These are phyloP conservation scores for Rhizopogon salebrosus DNA, from an alignment of 768 basidiomycete genomes.

Conservation along the genomic window DNA sequence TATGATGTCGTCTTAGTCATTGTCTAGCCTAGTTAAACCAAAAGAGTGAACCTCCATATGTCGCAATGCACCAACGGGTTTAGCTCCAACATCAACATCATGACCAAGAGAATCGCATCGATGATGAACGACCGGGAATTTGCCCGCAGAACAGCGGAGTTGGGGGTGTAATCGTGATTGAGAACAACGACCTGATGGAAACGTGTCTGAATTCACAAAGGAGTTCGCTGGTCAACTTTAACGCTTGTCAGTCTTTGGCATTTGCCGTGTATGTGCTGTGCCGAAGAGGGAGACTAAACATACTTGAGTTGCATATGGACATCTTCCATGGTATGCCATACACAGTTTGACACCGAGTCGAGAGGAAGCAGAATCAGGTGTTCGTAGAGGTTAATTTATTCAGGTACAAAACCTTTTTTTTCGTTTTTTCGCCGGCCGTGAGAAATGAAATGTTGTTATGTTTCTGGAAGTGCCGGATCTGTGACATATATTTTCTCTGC, in stretches of 20 bases:
- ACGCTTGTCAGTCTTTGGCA: too few species aligned
- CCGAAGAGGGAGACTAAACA: neutral
- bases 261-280: neutral
- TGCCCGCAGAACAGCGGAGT: constrained; percentile 27
- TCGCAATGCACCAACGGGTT: constrained; percentile 19
- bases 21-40: constrained; percentile 13
- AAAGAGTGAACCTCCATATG: constrained; percentile 7
- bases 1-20: constrained; percentile 18
- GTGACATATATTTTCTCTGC: constrained; percentile 34
- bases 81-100: constrained; percentile 23
- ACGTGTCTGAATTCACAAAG: constrained; percentile 1
- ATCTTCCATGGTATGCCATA: neutral
- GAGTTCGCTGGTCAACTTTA: neutral
- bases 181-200: constrained; percentile 17
- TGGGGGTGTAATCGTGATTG: constrained; percentile 24
- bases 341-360: constrained; percentile 17
- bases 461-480: constrained; percentile 35
- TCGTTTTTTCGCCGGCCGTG: constrained; percentile 30
- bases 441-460: constrained; percentile 33
- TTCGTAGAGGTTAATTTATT: constrained; percentile 23
- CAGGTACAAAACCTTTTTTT: constrained; percentile 19
- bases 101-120: constrained; percentile 22
- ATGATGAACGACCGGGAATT: constrained; percentile 19
- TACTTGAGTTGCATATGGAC: neutral
- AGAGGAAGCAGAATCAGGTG: constrained; percentile 13